Evolutionary conservation across 805 yeast genomes (phyloP).

Genomic region (Schwanniomyces vanrijiae): DNA sequence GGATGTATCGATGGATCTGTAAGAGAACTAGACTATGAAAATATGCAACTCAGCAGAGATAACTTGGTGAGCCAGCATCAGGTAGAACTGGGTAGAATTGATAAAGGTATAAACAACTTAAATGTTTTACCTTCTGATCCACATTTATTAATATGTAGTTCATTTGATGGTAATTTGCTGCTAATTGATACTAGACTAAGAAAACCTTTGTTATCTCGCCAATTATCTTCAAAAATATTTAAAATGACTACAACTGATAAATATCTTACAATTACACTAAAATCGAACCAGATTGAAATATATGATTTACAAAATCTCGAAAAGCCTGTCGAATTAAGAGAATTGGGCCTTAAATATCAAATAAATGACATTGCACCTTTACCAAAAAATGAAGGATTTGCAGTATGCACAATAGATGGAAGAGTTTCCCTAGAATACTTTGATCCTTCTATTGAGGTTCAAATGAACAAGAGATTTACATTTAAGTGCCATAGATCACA

Average conservation of each 20-base stretch:
- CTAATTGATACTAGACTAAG: constrained; percentile 41
- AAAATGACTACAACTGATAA: constrained; percentile 57
- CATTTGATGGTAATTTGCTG: constrained; percentile 60
- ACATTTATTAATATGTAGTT: constrained; percentile 48
- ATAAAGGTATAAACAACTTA: constrained; percentile 37
- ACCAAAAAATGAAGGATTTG: constrained; percentile 58
- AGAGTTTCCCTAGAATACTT: constrained; percentile 73
- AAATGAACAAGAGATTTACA: constrained; percentile 57
- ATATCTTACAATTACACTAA: constrained; percentile 52
- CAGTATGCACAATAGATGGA: constrained; percentile 77
- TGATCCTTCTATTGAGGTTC: constrained; percentile 44
- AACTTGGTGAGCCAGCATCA: constrained; percentile 11
- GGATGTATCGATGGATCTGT: constrained; percentile 60
- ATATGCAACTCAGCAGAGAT: constrained; percentile 16
- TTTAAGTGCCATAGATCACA: constrained; percentile 73
- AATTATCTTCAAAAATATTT: constrained; percentile 51
- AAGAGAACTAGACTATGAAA: constrained; percentile 51
- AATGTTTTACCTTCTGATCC: constrained; percentile 21
- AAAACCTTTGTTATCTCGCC: constrained; percentile 9
- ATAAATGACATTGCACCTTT: constrained; percentile 55
- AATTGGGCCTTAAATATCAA: constrained; percentile 68
- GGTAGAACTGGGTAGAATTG: constrained; percentile 6
- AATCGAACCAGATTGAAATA: constrained; percentile 52
- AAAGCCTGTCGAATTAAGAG: constrained; percentile 50
- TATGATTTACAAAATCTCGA: constrained; percentile 53